phyloP scores from a whole-genome alignment of 2,329 filamentous ascomycete species.

The Incumbomyces lentus region DNA sequence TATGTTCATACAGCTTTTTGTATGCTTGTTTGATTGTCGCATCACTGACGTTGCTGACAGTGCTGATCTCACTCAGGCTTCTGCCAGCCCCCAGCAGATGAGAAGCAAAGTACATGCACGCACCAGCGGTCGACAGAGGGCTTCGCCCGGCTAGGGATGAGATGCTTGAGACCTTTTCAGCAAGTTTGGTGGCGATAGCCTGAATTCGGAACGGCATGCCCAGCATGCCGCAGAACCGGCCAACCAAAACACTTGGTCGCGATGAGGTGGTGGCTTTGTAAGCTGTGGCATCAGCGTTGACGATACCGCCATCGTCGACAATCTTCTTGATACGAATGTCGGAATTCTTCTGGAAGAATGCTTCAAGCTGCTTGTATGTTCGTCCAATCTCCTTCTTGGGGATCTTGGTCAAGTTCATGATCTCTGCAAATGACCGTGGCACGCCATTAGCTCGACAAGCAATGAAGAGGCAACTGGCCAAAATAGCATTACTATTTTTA shows the following conservation, averaged over 20 bases:
- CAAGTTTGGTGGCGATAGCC: conserved; percentile 69
- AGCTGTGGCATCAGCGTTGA: conserved; percentile 39
- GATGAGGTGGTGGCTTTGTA: conserved; percentile 69
- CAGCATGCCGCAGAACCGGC: conserved; percentile 80
- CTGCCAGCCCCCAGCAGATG: conserved; percentile 72
- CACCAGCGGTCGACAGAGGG: conserved; percentile 83
- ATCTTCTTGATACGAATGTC: conserved; percentile 44
- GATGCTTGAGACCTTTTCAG: conserved; percentile 63
- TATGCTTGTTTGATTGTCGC: conserved; percentile 95
- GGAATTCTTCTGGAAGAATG: conserved; percentile 59
- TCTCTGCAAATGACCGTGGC: conserved; percentile 85
- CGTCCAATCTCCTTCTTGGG: conserved; percentile 95
- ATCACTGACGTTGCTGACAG: conserved; percentile 81
- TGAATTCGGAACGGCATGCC: conserved; percentile 64
- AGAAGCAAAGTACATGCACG: conserved; percentile 93
- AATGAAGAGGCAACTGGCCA: conserved; percentile 95
- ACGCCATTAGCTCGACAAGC: conserved; percentile 83
- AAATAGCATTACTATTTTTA: conserved; percentile 86
- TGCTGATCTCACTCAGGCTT: conserved; percentile 75
- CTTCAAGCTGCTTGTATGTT: conserved; percentile 87
- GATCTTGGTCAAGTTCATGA: conserved; percentile 85
- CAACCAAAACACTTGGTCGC: conserved; percentile 72
- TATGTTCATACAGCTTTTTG: conserved; percentile 69
- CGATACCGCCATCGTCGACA: conserved; percentile 46
- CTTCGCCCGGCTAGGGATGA: conserved; percentile 84